phyloP scores from a whole-genome alignment of 108 stramenopile genomes.

The Cyclotella atomus region DNA sequence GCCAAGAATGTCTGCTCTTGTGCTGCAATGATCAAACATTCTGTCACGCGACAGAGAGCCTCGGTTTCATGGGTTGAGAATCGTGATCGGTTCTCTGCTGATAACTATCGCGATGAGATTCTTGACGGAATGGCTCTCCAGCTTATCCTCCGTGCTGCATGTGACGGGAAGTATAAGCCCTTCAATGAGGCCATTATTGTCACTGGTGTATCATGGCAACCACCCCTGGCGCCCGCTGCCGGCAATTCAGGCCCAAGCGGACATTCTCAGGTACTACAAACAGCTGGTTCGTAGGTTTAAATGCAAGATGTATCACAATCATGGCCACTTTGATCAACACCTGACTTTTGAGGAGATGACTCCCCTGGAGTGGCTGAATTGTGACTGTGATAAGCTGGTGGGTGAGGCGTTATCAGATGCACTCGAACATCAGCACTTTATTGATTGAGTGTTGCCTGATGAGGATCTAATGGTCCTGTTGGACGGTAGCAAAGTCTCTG shows the following conservation, averaged over 20 bases:
- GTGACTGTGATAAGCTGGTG: not conserved
- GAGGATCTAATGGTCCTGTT: not conserved
- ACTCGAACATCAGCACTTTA: not conserved
- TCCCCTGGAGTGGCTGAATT: not conserved
- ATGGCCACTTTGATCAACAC: not conserved
- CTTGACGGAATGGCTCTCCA: not conserved
- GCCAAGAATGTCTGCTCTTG: not conserved
- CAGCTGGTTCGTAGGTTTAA: not conserved
- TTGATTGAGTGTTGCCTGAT: not conserved
- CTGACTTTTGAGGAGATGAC: not conserved
- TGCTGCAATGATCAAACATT: not conserved
- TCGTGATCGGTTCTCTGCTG: not conserved
- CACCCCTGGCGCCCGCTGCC: not conserved
- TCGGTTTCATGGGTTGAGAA: not conserved
- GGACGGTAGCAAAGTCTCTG: not conserved
- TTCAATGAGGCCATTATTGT: not conserved
- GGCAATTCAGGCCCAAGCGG: not conserved
- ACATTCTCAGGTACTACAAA: not conserved
- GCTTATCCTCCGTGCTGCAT: not conserved
- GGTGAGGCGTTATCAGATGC: not conserved
- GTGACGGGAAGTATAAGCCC: slow-evolving; percentile 1
- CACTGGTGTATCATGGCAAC: not conserved
- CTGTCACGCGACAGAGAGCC: not conserved
- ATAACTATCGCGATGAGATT: not conserved
- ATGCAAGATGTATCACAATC: not conserved